phyloP scores from a whole-genome alignment of 2,329 filamentous ascomycete genomes.

The Botrytis cinerea region DNA sequence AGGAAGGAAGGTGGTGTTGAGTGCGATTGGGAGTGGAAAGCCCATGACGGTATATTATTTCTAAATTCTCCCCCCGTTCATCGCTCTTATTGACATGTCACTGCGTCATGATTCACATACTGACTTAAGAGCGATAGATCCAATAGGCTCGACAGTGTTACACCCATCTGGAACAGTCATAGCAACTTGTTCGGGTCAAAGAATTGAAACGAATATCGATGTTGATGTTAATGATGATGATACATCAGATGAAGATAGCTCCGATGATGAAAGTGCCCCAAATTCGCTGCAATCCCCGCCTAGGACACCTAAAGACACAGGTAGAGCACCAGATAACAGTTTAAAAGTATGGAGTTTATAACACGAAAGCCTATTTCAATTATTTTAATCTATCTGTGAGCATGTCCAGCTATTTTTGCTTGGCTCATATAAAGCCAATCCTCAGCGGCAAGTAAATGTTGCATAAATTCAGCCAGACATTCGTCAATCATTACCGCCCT shows the following conservation, averaged over 20 bases:
- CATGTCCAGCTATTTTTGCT: background rate
- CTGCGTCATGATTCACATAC: background rate
- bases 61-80: background rate
- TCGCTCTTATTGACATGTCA: background rate
- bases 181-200: slow-evolving; percentile 42
- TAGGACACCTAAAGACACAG: background rate
- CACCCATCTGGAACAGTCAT: slow-evolving; percentile 42
- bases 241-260: slow-evolving; percentile 24
- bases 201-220: slow-evolving; percentile 26
- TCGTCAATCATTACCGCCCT: background rate
- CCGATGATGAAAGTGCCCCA: slow-evolving; percentile 13
- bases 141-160: slow-evolving; percentile 38
- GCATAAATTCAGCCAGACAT: background rate
- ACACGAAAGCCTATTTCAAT: slow-evolving; percentile 23
- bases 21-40: slow-evolving; percentile 40
- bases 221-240: slow-evolving; percentile 24
- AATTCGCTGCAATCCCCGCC: slow-evolving; percentile 2
- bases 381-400: background rate
- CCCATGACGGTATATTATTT: slow-evolving; percentile 38
- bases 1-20: slow-evolving; percentile 45
- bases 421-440: background rate
- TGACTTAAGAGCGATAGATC: slow-evolving; percentile 32
- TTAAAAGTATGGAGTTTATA: slow-evolving; percentile 51
- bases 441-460: background rate
- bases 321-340: slow-evolving; percentile 45